Evolutionary conservation across 441 rosid genomes (phyloP).

Genomic region (Macaranga tanarius): DNA sequence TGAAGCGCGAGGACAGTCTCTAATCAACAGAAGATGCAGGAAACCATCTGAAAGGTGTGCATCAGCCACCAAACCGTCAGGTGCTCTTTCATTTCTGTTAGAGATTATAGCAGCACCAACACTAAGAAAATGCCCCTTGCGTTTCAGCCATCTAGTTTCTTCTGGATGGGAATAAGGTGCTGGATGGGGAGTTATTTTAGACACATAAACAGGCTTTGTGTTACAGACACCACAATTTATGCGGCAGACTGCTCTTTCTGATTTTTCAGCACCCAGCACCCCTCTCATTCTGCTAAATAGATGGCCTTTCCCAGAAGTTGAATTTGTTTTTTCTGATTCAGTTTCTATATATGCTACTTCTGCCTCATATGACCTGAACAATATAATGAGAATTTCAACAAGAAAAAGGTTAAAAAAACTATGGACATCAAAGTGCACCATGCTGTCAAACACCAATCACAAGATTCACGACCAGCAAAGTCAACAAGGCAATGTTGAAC

Average conservation of each 20-base stretch:
- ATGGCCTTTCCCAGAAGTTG: constrained; percentile 35
- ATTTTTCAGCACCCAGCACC: constrained; percentile 38
- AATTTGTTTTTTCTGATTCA: constrained; percentile 46
- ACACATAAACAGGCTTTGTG: constrained; percentile 31
- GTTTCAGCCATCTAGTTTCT: constrained; percentile 57
- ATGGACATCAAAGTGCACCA: not conserved
- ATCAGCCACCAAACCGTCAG: constrained; percentile 94
- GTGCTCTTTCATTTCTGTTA: constrained; percentile 86
- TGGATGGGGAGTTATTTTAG: constrained; percentile 24
- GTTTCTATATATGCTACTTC: constrained; percentile 70
- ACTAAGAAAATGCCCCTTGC: constrained; percentile 73
- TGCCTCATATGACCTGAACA: constrained; percentile 74
- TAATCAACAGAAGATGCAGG: constrained; percentile 80
- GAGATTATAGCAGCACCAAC: constrained; percentile 89
- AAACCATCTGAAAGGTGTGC: constrained; percentile 95
- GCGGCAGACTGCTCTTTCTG: constrained; percentile 64
- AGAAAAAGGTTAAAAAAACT: not conserved
- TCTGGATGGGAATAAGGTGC: constrained; percentile 36
- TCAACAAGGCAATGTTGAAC: not conserved
- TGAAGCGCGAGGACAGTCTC: constrained; percentile 76
- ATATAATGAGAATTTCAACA: constrained; percentile 13
- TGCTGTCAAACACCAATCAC: not conserved
- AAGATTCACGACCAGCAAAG: constrained; percentile 6
- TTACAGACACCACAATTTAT: constrained; percentile 63
- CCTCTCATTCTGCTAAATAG: constrained; percentile 35